Conservation (phyloP, 1,139 yeast species). For the Protomyces inundatus region DNA sequence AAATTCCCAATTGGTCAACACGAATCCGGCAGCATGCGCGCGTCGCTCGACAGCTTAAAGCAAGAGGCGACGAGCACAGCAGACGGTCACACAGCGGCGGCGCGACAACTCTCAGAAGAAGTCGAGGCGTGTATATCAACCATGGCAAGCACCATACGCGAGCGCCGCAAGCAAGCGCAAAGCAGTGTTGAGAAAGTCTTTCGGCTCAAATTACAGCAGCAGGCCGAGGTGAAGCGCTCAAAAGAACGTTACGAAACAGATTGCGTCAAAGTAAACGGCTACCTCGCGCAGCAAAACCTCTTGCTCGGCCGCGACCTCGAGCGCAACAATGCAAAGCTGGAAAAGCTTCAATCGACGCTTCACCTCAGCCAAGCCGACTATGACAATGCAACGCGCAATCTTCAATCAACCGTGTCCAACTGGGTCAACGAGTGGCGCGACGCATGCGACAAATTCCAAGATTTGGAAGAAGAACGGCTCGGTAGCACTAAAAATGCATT, state of each 20-base stretch:
- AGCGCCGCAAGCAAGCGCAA: conserved; percentile 40
- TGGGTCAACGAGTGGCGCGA: conserved; percentile 79
- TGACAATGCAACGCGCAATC: conserved; percentile 53
- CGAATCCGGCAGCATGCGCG: conserved; percentile 57
- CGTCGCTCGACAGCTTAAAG: conserved; percentile 55
- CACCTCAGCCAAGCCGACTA: conserved; percentile 49
- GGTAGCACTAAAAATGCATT: conserved; percentile 68
- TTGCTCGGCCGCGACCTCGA: conserved; percentile 77
- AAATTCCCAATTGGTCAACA: conserved; percentile 50
- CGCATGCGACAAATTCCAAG: conserved; percentile 62
- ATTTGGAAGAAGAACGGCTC: conserved; percentile 71
- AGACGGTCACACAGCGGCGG: conserved; percentile 47
- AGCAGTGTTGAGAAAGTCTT: conserved; percentile 43
- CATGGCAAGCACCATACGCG: conserved; percentile 44
- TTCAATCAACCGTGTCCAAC: conserved; percentile 60
- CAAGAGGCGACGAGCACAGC: conserved; percentile 53
- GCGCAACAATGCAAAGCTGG: conserved; percentile 57
- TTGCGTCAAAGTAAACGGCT: conserved; percentile 55
- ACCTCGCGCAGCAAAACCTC: conserved; percentile 59
- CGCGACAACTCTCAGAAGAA: conserved; percentile 45
- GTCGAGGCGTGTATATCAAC: conserved; percentile 45
- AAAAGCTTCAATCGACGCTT: conserved; percentile 51
- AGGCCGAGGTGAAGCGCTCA: conserved; percentile 36
- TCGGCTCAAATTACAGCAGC: conserved; percentile 43
- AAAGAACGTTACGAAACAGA: conserved; percentile 56